Conservation (phyloP, 176 grass and related monocot species). For the Phoenix roebelenii region DNA sequence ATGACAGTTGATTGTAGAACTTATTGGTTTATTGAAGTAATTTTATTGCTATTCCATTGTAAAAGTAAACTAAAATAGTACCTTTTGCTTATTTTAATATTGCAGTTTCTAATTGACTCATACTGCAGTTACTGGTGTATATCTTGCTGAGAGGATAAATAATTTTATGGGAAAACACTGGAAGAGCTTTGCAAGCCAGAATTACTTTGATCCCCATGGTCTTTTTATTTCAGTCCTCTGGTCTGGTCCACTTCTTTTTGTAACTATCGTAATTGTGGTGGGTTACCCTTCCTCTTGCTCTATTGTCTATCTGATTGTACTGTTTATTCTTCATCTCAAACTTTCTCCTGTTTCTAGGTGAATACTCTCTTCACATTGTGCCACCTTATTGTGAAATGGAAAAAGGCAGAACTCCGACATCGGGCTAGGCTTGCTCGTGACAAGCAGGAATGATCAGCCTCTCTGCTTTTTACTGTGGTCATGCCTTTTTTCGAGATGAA, state of each 20-base stretch:
- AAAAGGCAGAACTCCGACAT: conserved; percentile 68
- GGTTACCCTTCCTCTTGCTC: conserved; percentile 9
- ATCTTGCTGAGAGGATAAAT: conserved; percentile 71
- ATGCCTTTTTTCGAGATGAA: too few relatives aligned
- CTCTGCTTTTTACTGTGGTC: neutral
- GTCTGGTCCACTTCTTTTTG: conserved; percentile 72
- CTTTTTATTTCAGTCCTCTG: conserved; percentile 83
- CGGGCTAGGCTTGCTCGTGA: conserved; percentile 38
- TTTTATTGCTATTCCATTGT: neutral
- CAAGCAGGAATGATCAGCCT: conserved; percentile 52
- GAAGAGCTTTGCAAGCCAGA: conserved; percentile 85
- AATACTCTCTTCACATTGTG: conserved; percentile 75
- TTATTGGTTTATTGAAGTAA: too few relatives aligned
- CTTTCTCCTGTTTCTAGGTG: conserved; percentile 30
- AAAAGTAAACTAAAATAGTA: neutral
- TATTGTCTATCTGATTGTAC: neutral
- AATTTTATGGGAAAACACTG: conserved; percentile 54
- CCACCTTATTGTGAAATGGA: conserved; percentile 72
- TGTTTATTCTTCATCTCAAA: conserved; percentile 1
- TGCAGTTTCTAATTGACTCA: neutral
- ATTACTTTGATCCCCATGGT: conserved; percentile 83
- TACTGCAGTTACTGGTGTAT: conserved; percentile 77
- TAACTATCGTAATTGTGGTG: conserved; percentile 73
- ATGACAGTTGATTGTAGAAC: too few relatives aligned
- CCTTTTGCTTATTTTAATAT: neutral